These are phyloP conservation scores for Porogramme epimiltina DNA, from an alignment of 1,284 basidiomycete genomes.

Conservation along the genomic window DNA sequence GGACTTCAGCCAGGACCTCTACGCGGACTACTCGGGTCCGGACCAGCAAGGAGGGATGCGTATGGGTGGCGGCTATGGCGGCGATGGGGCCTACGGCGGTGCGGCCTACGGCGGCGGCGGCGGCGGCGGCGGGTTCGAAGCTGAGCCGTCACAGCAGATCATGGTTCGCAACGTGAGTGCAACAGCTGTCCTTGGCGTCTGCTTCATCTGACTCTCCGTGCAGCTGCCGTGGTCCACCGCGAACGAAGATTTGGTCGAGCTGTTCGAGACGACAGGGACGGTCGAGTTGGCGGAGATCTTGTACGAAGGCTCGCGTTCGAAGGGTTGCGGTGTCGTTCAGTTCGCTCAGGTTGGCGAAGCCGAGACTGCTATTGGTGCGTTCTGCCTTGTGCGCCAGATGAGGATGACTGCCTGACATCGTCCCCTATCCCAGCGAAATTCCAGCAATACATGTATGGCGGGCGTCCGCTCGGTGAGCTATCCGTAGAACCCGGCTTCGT, in stretches of 20 bases:
- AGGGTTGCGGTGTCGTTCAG: constrained; percentile 94
- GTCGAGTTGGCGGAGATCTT: constrained; percentile 95
- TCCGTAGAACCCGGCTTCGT: neutral
- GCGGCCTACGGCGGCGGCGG: constrained; percentile 39
- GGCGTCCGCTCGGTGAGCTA: constrained; percentile 78
- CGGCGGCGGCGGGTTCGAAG: constrained; percentile 37
- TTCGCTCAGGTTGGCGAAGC: constrained; percentile 89
- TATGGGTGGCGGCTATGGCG: constrained; percentile 49
- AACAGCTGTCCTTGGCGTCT: neutral
- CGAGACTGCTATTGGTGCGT: constrained; percentile 87
- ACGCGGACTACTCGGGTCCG: constrained; percentile 81
- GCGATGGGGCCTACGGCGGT: constrained; percentile 35
- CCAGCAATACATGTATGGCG: constrained; percentile 90
- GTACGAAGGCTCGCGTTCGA: constrained; percentile 87
- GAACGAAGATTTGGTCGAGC: constrained; percentile 97
- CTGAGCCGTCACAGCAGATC: constrained; percentile 93
- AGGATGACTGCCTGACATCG: neutral
- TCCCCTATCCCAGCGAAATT: constrained; percentile 70
- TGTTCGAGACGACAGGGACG: constrained; percentile 96
- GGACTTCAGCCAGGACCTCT: constrained; percentile 78
- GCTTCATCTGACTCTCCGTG: constrained; percentile 4
- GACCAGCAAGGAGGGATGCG: constrained; percentile 60
- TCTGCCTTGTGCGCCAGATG: neutral
- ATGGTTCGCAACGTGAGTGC: constrained; percentile 92
- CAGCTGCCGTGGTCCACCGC: constrained; percentile 98